Evolutionary conservation across 2,329 filamentous ascomycete species (phyloP), one percentile per base, ranked within the genome.

Genomic region (Cordyceps militaris): DNA sequence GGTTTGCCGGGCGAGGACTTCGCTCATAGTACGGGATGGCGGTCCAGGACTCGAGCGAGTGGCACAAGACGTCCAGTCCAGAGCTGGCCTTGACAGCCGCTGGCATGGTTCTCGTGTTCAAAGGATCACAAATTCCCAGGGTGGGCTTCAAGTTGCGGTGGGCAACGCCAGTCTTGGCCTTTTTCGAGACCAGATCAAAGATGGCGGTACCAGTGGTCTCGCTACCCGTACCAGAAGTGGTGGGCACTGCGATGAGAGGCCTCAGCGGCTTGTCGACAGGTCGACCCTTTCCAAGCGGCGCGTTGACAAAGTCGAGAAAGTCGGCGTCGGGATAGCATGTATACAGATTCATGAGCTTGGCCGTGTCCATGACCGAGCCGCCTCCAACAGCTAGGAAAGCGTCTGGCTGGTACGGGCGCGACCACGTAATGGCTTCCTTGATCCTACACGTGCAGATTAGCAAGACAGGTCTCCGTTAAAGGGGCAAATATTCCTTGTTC

Each of bases 171-270:
- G 94, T 99, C 77, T 99, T 99, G 50, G 92, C 91, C 58, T 88
- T 87, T 71, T 91, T 91, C 47, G 87, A 84, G 2, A 95, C 90
- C 0, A 99, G 82, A 67, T 99, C 94, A 71, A 99, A 99, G 73
- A 99, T 99, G 54, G 95, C 95, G 0, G 94, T 99, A 21, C 94
- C 95, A 0, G 94, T 99, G 1, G 94, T 99, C 74, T 99, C 94
- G 56, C 89, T 94, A 4, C 91, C 89, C 0, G 90, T 94, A 47
- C 89, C 89, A 14, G 89, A 89, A 1, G 89, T 94, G 1, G 89
- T 94, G 3, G 89, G 89, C 1, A 93, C 85, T 34, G 89, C 89
- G 50, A 94, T 85, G n/a, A 94, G 79, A 1, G 89, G 89, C 65
- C 81, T 84, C 16, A 94, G 76, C 32, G 83, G 79, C 62, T 83